Percentiles rank a stretch among this genome's conserved stretches.
Evolutionary conservation across 768 basidiomycete genomes (phyloP).

Genomic region (Neoboletus subvelutipes): DNA sequence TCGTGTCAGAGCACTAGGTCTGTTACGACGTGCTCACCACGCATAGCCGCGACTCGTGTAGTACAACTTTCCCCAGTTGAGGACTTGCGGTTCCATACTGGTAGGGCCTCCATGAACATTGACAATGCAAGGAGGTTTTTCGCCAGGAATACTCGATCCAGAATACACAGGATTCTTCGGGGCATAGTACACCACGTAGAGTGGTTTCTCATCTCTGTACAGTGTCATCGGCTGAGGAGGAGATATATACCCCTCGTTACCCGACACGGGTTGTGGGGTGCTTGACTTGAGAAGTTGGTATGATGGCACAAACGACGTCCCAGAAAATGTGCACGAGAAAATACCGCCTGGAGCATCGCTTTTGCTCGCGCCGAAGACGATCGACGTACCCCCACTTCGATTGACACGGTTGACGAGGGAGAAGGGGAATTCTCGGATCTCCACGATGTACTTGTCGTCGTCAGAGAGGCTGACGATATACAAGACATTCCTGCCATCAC

Average conservation of each 20-base stretch:
- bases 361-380: conserved; percentile 37
- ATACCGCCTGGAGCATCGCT: conserved; percentile 32
- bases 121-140: conserved; percentile 68
- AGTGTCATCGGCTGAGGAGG: conserved; percentile 49
- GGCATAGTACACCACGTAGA: conserved; percentile 66
- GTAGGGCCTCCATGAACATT: conserved; percentile 76
- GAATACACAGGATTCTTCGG: conserved; percentile 64
- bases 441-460: conserved; percentile 25
- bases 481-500: conserved; percentile 35
- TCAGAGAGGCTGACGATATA: conserved; percentile 32
- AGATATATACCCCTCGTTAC: conserved; percentile 40
- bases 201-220: conserved; percentile 33
- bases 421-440: conserved; percentile 36
- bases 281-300: conserved; percentile 26
- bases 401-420: conserved; percentile 28
- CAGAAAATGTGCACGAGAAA: conserved; percentile 30
- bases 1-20: not conserved
- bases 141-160: conserved; percentile 44
- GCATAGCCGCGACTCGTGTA: conserved; percentile 72
- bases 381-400: conserved; percentile 18
- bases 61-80: conserved; percentile 58
- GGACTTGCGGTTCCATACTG: conserved; percentile 39
- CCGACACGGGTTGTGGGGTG: conserved; percentile 15
- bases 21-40: conserved; percentile 45
- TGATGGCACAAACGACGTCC: conserved; percentile 22